phyloP scores from a whole-genome alignment of 177 flowering plant species.

The Vitis hybrid region DNA sequence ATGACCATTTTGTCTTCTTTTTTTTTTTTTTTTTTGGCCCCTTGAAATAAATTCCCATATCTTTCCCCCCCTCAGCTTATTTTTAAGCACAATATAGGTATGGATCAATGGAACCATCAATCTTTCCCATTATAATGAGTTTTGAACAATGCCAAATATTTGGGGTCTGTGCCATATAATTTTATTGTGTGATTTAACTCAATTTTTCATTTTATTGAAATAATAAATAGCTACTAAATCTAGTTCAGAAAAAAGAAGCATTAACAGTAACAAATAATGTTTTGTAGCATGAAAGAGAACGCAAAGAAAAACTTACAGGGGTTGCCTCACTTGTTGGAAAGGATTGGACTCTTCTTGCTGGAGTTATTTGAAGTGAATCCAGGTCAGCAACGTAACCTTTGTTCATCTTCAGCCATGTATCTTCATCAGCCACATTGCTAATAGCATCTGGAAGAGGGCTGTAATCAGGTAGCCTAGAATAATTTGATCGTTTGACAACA shows the following conservation, averaged over 20 bases:
- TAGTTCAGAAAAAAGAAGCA: neutral
- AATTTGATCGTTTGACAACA: constrained; percentile 67
- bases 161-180: too few species aligned
- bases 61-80: too few species aligned
- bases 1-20: too few species aligned
- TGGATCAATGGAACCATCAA: too few species aligned
- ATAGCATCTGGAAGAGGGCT: constrained; percentile 84
- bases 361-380: constrained; percentile 70
- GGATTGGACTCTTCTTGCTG: constrained; percentile 66
- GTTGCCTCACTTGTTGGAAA: constrained; percentile 46
- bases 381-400: constrained; percentile 80
- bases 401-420: constrained; percentile 85
- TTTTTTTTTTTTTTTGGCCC: too few species aligned
- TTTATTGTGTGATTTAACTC: too few species aligned
- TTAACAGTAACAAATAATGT: neutral
- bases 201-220: neutral
- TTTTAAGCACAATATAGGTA: too few species aligned
- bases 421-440: constrained; percentile 85
- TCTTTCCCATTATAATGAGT: too few species aligned
- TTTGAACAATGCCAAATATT: too few species aligned
- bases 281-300: neutral
- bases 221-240: neutral
- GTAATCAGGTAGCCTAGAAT: constrained; percentile 49
- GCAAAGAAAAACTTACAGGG: constrained; percentile 48
- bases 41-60: too few species aligned